phyloP scores from a whole-genome alignment of 2,329 filamentous ascomycete species.

The Apiospora marii region DNA sequence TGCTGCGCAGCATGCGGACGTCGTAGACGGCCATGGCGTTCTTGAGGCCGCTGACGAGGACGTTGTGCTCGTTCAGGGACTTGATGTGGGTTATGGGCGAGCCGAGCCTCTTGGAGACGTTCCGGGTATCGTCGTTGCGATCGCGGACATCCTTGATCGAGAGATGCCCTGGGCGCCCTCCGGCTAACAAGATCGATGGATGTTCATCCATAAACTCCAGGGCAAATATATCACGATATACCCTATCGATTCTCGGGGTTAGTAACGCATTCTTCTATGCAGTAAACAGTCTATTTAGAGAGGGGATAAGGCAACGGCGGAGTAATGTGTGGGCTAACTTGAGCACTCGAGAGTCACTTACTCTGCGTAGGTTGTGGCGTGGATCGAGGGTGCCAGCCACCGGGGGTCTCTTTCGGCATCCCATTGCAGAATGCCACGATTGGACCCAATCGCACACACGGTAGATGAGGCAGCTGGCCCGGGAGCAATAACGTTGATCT shows the following conservation, averaged over 20 bases:
- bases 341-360: no score
- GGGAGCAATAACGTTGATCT: conserved; percentile 45
- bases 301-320: no score
- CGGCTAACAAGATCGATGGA: conserved; percentile 57
- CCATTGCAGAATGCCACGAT: conserved; percentile 53
- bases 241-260: no score
- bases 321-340: no score
- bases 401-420: conserved; percentile 41
- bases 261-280: no score
- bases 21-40: conserved; percentile 65
- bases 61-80: conserved; percentile 55
- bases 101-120: conserved; percentile 40
- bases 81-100: conserved; percentile 59
- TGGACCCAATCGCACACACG: conserved; percentile 58
- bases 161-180: conserved; percentile 57
- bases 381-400: conserved; percentile 43
- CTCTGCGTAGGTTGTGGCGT: conserved; percentile 32
- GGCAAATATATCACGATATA: conserved; percentile 52
- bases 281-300: no score
- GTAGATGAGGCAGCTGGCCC: conserved; percentile 48
- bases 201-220: conserved; percentile 56
- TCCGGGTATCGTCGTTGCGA: conserved; percentile 29
- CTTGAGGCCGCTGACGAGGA: conserved; percentile 61
- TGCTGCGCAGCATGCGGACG: conserved; percentile 50
- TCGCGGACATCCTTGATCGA: conserved; percentile 55